A percentile compares a stretch with the other conserved stretches of the same genome.
phyloP scores from a whole-genome alignment of 1,284 basidiomycete genomes.

The Puccinia coronata region DNA sequence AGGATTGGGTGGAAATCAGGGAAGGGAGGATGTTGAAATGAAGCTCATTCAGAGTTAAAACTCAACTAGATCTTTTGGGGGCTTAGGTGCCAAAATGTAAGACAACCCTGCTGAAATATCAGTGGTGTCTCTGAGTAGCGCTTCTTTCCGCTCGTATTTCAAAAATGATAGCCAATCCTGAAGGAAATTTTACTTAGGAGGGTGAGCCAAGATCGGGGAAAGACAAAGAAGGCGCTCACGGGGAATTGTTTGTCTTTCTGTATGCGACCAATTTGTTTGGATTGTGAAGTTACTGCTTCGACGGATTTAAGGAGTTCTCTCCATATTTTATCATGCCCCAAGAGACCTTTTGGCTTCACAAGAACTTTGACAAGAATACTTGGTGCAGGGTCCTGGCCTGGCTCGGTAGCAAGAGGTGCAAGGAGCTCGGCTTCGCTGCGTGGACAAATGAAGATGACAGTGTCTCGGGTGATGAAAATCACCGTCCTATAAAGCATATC shows the following conservation, averaged over 20 bases:
- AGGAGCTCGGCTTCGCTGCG: slow-evolving; percentile 74
- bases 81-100: slow-evolving; percentile 79
- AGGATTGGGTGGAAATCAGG: not conserved
- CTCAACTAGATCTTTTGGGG: slow-evolving; percentile 70
- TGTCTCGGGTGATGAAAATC: slow-evolving; percentile 68
- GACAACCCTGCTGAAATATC: slow-evolving; percentile 79
- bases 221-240: slow-evolving; percentile 62
- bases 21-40: not conserved
- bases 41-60: not conserved
- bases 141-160: not conserved
- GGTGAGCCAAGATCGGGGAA: not conserved
- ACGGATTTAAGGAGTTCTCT: not conserved
- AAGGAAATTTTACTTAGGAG: not conserved
- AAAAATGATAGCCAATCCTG: slow-evolving; percentile 62
- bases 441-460: slow-evolving; percentile 78
- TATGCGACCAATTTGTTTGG: slow-evolving; percentile 51
- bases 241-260: slow-evolving; percentile 67
- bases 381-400: not conserved
- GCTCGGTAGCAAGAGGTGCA: not conserved
- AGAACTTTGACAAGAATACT: slow-evolving; percentile 58
- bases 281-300: not conserved
- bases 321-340: not conserved
- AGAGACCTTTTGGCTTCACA: slow-evolving; percentile 52
- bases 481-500: slow-evolving; percentile 95
- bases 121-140: slow-evolving; percentile 62